phyloP scores from a whole-genome alignment of 2,329 filamentous ascomycete species.

The Lasiodiplodia sp. region DNA sequence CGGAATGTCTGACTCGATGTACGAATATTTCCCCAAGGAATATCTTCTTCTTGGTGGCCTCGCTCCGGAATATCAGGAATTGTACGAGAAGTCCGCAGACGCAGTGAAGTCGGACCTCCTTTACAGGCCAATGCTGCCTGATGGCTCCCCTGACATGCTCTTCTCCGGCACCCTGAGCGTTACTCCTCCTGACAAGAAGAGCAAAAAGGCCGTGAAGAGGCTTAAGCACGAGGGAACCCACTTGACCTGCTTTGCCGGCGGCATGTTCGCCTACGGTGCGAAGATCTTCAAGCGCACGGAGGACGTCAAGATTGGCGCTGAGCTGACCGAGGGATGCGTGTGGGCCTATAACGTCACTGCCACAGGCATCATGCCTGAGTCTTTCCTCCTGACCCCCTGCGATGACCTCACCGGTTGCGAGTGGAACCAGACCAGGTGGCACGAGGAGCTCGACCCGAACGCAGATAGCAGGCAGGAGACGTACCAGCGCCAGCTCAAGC shows the following conservation, averaged over 20 bases:
- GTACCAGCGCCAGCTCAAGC: conserved; percentile 44
- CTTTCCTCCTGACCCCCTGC: conserved; percentile 59
- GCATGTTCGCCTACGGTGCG: conserved; percentile 73
- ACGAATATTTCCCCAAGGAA: conserved; percentile 58
- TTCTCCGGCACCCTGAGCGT: conserved; percentile 33
- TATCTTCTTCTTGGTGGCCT: conserved; percentile 56
- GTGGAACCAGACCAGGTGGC: conserved; percentile 57
- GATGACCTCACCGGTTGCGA: conserved; percentile 50
- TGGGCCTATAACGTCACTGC: conserved; percentile 67
- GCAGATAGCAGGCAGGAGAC: conserved; percentile 39
- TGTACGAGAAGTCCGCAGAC: conserved; percentile 63
- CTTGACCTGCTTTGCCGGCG: conserved; percentile 74
- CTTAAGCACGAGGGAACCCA: conserved; percentile 61
- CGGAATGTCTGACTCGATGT: conserved; percentile 51
- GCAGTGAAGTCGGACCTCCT: conserved; percentile 55
- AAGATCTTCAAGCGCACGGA: conserved; percentile 64
- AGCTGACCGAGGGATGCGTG: conserved; percentile 69
- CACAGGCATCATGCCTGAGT: conserved; percentile 69
- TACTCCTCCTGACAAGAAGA: conserved; percentile 34
- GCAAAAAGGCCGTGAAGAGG: conserved; percentile 31
- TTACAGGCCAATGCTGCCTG: conserved; percentile 58
- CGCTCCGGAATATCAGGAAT: conserved; percentile 55
- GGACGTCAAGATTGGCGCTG: conserved; percentile 64
- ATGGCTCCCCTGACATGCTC: conserved; percentile 54
- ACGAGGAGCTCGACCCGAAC: conserved; percentile 47